Evolutionary conservation across 129 eudicot genomes (phyloP), one percentile per base, ranked within the genome.

Genomic region (Flaveria trinervia): DNA sequence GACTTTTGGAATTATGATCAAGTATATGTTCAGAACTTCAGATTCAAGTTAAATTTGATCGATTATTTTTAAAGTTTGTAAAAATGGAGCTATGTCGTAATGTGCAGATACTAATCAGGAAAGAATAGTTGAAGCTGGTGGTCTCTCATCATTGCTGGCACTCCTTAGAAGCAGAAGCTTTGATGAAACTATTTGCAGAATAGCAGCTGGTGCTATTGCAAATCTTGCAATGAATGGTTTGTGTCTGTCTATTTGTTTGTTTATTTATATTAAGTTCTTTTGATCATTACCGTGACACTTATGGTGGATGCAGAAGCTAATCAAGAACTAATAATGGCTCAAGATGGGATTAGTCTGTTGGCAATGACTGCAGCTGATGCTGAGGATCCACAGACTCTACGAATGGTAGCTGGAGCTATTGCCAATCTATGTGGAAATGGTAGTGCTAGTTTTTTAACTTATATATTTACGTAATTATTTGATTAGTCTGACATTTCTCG

Each of bases 381-480:
- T 44, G 96, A 95, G 77, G 99, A 95, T 86, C 96, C 99, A 15
- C 99, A 95, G 79, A 92, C 99, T 44, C 82, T 95, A 23, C 91
- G 99, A 83, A 95, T 95, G 99, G 96, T 95, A 41, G 99, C 99
- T 51, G 99, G 99, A 74, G 99, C 99, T 55, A 84, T 95, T 74
- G 99, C 99, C 26, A 95, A 95, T 77, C 80, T 95, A 77, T 95
- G 99, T 85, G 99, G 99, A 55, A 95, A 95, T 43, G 99, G 99
- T 95, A 88, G 22, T 45, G 28, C 71, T 64, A 44, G 0, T 18
- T 36, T 9, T 73, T 15, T 64, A 16, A 52, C 18, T 62, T 17
- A 7, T 6, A 16, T 41, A 33, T 68, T 55, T 68, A 51, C 41
- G 25, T 62, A 44, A 30, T 17, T 30, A n/a, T 12, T 26, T 75